phyloP scores from a whole-genome alignment of 768 basidiomycete species.

The Mycena amicta region DNA sequence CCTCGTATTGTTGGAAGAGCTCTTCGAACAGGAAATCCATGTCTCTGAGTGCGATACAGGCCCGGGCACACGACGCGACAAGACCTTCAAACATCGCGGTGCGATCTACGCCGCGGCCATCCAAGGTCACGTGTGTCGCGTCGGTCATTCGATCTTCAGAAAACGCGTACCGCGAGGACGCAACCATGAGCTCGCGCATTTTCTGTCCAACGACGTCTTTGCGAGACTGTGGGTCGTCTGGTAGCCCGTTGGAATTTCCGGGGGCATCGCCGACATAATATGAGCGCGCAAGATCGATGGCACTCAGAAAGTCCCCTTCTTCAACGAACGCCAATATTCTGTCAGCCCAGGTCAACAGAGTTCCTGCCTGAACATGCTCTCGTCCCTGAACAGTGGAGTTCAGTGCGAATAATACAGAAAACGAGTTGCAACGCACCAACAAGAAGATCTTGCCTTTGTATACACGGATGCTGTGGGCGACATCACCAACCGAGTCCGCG shows the following conservation, averaged over 20 bases:
- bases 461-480: conserved; percentile 71
- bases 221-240: conserved; percentile 60
- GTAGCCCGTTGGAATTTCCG: conserved; percentile 89
- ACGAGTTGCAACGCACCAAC: conserved; percentile 58
- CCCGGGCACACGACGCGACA: conserved; percentile 74
- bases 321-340: conserved; percentile 82
- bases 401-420: background rate
- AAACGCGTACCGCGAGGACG: conserved; percentile 88
- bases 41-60: conserved; percentile 79
- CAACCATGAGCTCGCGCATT: conserved; percentile 80
- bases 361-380: conserved; percentile 75
- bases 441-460: conserved; percentile 93
- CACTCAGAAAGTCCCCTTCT: conserved; percentile 84
- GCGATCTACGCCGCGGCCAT: conserved; percentile 90
- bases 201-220: conserved; percentile 71
- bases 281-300: conserved; percentile 81
- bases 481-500: conserved; percentile 50
- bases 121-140: conserved; percentile 76
- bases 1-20: conserved; percentile 86
- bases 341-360: conserved; percentile 93
- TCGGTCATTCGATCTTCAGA: conserved; percentile 95
- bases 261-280: conserved; percentile 81
- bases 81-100: conserved; percentile 89
- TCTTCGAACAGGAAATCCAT: conserved; percentile 92
- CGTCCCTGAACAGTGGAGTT: conserved; percentile 48